Evolutionary conservation across 1,284 basidiomycete species (phyloP).

Genomic region (Pterulicium gracile): DNA sequence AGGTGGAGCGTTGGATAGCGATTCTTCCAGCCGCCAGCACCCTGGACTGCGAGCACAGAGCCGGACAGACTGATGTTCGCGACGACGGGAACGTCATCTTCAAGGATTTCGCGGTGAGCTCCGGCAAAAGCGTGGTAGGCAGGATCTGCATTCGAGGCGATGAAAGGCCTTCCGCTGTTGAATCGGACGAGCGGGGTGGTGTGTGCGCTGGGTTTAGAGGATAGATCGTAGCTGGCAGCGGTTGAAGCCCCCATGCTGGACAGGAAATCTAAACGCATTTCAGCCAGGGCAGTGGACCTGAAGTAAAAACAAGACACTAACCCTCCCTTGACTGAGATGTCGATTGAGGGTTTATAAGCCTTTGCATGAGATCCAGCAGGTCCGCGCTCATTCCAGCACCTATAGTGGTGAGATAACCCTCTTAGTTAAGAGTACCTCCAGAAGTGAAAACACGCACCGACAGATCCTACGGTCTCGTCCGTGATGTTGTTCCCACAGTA

Average conservation of each 20-base stretch:
- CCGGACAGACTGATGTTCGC: slow-evolving; percentile 18
- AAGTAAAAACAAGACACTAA: too few species aligned
- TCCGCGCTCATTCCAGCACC: too few species aligned
- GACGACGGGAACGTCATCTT: slow-evolving; percentile 13
- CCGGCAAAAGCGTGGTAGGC: slow-evolving; percentile 21
- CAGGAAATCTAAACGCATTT: neutral
- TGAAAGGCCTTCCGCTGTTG: neutral
- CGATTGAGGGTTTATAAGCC: too few species aligned
- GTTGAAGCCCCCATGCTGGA: neutral
- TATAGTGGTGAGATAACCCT: too few species aligned
- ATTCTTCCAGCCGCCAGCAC: slow-evolving; percentile 25
- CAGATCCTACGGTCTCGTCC: neutral
- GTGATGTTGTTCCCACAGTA: neutral
- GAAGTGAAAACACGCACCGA: neutral
- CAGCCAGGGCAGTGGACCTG: too few species aligned
- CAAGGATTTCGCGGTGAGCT: slow-evolving; percentile 25
- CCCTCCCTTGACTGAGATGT: too few species aligned
- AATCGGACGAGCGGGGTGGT: neutral
- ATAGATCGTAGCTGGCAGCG: neutral
- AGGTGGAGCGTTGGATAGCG: slow-evolving; percentile 20
- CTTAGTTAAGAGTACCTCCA: too few species aligned
- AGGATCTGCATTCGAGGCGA: slow-evolving; percentile 12
- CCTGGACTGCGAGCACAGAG: slow-evolving; percentile 17
- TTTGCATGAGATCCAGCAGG: too few species aligned
- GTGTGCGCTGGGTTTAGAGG: neutral